A percentile compares a stretch with the other conserved stretches of the same genome.
Conservation (phyloP, 2,329 filamentous ascomycete genomes). For the Monosporascus sp. region DNA sequence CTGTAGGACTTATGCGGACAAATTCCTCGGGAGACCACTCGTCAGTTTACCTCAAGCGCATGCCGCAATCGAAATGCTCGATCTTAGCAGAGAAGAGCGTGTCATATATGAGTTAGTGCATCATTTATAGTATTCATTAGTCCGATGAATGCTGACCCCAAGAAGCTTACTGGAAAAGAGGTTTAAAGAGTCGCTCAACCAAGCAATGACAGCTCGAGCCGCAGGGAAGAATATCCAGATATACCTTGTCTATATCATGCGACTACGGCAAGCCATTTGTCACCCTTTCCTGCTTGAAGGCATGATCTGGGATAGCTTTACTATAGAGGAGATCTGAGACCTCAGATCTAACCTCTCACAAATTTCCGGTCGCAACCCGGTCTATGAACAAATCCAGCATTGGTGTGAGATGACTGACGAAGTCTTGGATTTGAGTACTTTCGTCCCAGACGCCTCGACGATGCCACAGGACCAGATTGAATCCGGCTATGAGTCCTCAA, state of each 20-base stretch:
- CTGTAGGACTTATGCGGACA: background rate
- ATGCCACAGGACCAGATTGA: background rate
- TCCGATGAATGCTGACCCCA: background rate
- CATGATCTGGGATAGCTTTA: background rate
- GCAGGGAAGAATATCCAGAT: background rate
- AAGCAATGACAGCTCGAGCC: background rate
- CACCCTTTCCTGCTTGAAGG: background rate
- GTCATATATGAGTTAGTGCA: background rate
- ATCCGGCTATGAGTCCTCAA: background rate
- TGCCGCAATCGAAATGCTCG: background rate
- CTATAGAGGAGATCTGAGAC: background rate
- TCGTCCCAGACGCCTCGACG: background rate
- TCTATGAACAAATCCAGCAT: background rate
- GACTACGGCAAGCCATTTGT: background rate
- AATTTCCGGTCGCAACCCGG: background rate
- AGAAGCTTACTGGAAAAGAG: background rate
- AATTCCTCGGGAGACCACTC: background rate
- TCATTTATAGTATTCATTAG: background rate
- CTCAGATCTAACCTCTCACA: background rate
- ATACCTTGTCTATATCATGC: background rate
- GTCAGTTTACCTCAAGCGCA: background rate
- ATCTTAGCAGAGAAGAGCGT: background rate
- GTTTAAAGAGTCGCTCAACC: background rate
- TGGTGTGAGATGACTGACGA: background rate
- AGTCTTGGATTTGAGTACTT: background rate